phyloP scores from a whole-genome alignment of 2,329 filamentous ascomycete species.

The Neoascochyta sp. region DNA sequence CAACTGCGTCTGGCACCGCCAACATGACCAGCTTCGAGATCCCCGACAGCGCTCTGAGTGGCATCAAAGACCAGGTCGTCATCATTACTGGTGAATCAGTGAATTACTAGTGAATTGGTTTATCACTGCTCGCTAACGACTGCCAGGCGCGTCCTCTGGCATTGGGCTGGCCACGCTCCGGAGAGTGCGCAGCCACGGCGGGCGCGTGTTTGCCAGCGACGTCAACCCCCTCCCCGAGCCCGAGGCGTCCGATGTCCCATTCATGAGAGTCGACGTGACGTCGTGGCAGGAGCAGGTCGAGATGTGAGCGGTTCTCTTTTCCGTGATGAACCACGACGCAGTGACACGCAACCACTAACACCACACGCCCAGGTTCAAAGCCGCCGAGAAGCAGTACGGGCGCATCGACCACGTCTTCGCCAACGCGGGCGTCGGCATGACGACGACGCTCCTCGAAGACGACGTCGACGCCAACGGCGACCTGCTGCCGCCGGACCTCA shows the following conservation, averaged over 20 bases:
- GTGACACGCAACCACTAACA: background rate
- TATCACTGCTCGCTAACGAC: background rate
- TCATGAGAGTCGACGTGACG: conserved; percentile 31
- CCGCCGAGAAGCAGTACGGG: conserved; percentile 42
- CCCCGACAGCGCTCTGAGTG: conserved; percentile 42
- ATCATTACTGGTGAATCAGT: conserved; percentile 48
- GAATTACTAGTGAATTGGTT: conserved; percentile 45
- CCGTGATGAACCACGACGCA: too few relatives aligned
- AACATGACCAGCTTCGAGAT: conserved; percentile 44
- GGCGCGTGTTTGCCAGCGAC: conserved; percentile 55
- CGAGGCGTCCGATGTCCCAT: conserved; percentile 19
- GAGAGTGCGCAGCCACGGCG: conserved; percentile 52
- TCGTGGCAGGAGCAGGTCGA: conserved; percentile 50
- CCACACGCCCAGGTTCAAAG: conserved; percentile 43
- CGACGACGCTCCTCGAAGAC: conserved; percentile 23
- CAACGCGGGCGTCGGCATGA: conserved; percentile 30
- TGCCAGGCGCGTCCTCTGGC: conserved; percentile 54
- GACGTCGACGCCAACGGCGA: conserved; percentile 29
- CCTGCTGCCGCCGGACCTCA: conserved; percentile 22
- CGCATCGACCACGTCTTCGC: conserved; percentile 47
- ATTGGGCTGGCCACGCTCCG: conserved; percentile 57
- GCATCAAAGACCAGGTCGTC: conserved; percentile 50
- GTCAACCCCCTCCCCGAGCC: conserved; percentile 43
- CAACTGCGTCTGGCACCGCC: too few relatives aligned
- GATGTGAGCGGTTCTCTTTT: conserved; percentile 30